Percentiles rank a stretch among this genome's conserved stretches.
phyloP scores from a whole-genome alignment of 2,329 filamentous ascomycete genomes.

The Verticillium nubilum region DNA sequence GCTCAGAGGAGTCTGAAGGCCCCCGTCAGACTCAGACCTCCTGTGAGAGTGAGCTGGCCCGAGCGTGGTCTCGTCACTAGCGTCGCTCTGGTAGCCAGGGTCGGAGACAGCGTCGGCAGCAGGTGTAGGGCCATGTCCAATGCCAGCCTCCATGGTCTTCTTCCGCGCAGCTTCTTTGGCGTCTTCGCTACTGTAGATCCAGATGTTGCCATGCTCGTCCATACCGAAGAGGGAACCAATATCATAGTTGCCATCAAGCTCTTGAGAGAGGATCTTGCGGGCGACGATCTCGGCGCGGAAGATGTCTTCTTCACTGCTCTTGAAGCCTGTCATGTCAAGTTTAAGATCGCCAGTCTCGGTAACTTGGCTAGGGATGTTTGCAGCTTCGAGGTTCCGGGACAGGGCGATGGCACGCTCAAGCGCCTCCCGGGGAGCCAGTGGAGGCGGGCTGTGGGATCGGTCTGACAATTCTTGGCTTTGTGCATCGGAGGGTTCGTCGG shows the following conservation, averaged over 20 bases:
- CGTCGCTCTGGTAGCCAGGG: constrained; percentile 92
- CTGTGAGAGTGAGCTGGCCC: constrained; percentile 44
- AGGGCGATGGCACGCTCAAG: constrained; percentile 77
- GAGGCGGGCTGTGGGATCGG: constrained; percentile 72
- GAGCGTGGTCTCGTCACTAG: constrained; percentile 54
- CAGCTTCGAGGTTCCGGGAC: constrained; percentile 80
- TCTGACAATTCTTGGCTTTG: constrained; percentile 38
- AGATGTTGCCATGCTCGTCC: constrained; percentile 94
- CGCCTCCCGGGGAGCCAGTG: constrained; percentile 66
- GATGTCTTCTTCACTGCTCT: constrained; percentile 87
- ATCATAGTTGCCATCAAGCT: constrained; percentile 91
- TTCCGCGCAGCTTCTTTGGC: constrained; percentile 85
- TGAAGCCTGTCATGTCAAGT: constrained; percentile 97
- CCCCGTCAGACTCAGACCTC: constrained; percentile 61
- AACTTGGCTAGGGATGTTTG: constrained; percentile 90
- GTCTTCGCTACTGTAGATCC: constrained; percentile 98
- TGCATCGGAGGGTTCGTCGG: constrained; percentile 29
- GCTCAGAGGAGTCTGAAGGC: constrained; percentile 59
- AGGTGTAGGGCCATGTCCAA: constrained; percentile 31
- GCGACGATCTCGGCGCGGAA: constrained; percentile 90
- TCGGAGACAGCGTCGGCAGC: constrained; percentile 82
- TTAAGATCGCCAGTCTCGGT: constrained; percentile 91
- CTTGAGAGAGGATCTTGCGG: constrained; percentile 84
- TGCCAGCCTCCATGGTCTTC: constrained; percentile 41
- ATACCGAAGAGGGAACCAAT: constrained; percentile 93